Percentiles rank a stretch among this genome's conserved stretches.
Evolutionary conservation across 106 monocot genomes (phyloP).

Genomic region (Apostasia ramifera): DNA sequence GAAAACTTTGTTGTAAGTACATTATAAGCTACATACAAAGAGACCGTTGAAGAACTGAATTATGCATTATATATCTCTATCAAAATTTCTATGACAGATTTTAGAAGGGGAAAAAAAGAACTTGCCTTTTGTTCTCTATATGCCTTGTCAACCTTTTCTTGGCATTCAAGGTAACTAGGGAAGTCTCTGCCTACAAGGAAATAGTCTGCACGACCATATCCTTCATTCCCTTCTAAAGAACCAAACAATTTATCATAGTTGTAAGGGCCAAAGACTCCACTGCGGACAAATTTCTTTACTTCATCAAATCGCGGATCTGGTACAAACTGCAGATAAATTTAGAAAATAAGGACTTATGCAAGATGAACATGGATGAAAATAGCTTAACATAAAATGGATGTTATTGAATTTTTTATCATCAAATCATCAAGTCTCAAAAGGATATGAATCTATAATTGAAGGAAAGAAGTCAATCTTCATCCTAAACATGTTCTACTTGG

Average conservation of each 20-base stretch:
- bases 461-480: background rate
- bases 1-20: too few species aligned
- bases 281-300: slow-evolving; percentile 82
- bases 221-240: slow-evolving; percentile 93
- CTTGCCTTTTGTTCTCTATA: slow-evolving; percentile 83
- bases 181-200: slow-evolving; percentile 99
- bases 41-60: too few species aligned
- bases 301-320: slow-evolving; percentile 88
- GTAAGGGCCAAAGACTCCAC: slow-evolving; percentile 70
- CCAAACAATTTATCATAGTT: slow-evolving; percentile 76
- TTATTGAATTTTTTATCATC: too few species aligned
- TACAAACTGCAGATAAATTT: slow-evolving; percentile 60
- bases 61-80: too few species aligned
- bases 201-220: slow-evolving; percentile 95
- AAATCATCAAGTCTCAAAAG: too few species aligned
- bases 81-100: too few species aligned
- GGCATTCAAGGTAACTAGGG: slow-evolving; percentile 93
- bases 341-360: background rate
- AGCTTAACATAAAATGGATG: too few species aligned
- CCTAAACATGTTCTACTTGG: background rate
- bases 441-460: background rate
- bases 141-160: slow-evolving; percentile 80
- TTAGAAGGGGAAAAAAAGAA: background rate
- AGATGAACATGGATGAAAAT: too few species aligned
- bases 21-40: too few species aligned